Evolutionary conservation across 306 rosid species (phyloP).

Genomic region (Lotus japonicus): DNA sequence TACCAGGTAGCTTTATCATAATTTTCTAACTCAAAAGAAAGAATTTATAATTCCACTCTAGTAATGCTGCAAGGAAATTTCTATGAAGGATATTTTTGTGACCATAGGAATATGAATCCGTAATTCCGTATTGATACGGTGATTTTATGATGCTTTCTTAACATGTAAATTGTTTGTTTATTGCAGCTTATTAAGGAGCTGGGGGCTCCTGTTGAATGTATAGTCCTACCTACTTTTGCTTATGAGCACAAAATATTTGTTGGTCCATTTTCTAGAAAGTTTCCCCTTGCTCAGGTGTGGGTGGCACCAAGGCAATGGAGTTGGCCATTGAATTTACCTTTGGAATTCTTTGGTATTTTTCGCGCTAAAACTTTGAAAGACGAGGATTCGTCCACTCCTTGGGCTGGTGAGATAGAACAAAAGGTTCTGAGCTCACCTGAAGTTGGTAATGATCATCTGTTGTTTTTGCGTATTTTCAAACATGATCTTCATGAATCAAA

Average conservation of each 20-base stretch:
- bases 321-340: slow-evolving; percentile 94
- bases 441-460: slow-evolving; percentile 61
- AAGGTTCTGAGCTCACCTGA: slow-evolving; percentile 91
- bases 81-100: background rate
- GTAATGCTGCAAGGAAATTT: background rate
- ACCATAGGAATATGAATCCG: background rate
- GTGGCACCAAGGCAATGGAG: slow-evolving; percentile 99
- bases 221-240: slow-evolving; percentile 90
- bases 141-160: slow-evolving; percentile 15
- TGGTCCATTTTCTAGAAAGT: slow-evolving; percentile 92
- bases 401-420: slow-evolving; percentile 85
- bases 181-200: slow-evolving; percentile 81
- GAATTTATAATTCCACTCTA: background rate
- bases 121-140: background rate
- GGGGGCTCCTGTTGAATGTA: slow-evolving; percentile 80
- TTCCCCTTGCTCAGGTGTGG: slow-evolving; percentile 85
- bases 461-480: background rate
- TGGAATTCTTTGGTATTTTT: slow-evolving; percentile 83
- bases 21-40: too few species aligned
- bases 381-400: slow-evolving; percentile 61
- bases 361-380: slow-evolving; percentile 72
- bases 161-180: background rate
- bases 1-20: too few species aligned
- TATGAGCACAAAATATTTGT: slow-evolving; percentile 93
- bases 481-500: background rate